Evolutionary conservation across 495 filamentous ascomycete genomes (phyloP).

Genomic region (Geoglossum glabrum): DNA sequence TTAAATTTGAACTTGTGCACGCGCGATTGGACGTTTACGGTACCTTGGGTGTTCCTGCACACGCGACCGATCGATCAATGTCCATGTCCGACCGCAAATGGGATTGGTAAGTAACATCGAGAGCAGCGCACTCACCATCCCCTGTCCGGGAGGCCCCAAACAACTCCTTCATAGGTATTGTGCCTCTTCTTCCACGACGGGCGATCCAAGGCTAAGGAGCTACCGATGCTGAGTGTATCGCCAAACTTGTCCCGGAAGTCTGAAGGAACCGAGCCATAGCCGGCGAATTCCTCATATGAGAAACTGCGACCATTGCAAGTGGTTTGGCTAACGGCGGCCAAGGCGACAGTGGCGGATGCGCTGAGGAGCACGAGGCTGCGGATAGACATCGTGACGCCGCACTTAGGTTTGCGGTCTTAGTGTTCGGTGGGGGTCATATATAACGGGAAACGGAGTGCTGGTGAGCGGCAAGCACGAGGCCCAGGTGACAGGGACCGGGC

Average conservation of each 20-base stretch:
- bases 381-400: no score
- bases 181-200: slow-evolving; percentile 38
- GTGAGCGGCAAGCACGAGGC: no score
- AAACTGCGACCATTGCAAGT: slow-evolving; percentile 45
- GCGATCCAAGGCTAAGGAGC: slow-evolving; percentile 42
- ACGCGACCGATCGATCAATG: slow-evolving; percentile 15
- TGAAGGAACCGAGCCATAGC: slow-evolving; percentile 42
- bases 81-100: neutral
- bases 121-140: slow-evolving; percentile 34
- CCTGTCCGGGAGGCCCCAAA: slow-evolving; percentile 50
- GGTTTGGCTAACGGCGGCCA: slow-evolving; percentile 27
- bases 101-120: neutral
- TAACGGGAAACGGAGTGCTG: no score
- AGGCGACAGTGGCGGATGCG: neutral
- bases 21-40: slow-evolving; percentile 50
- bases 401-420: no score
- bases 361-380: neutral
- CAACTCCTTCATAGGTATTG: slow-evolving; percentile 36
- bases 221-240: slow-evolving; percentile 54
- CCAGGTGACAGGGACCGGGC: no score
- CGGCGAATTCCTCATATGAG: slow-evolving; percentile 47
- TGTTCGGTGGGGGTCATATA: no score
- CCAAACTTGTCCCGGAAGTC: slow-evolving; percentile 48
- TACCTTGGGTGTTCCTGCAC: slow-evolving; percentile 42
- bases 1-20: slow-evolving; percentile 51